Evolutionary conservation across 768 basidiomycete genomes (phyloP).

Genomic region (Collybiopsis confluens): DNA sequence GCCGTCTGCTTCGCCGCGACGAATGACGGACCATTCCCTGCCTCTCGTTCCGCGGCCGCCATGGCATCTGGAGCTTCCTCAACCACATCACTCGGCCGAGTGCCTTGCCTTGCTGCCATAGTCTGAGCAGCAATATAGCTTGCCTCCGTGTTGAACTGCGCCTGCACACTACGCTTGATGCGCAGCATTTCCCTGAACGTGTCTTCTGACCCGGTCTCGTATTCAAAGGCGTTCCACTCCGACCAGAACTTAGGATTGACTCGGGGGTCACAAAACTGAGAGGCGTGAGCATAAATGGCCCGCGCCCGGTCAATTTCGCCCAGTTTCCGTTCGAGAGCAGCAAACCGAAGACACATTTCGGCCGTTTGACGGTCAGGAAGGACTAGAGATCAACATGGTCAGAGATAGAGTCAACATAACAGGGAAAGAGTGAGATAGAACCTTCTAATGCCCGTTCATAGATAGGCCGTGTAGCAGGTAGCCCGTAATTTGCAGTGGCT

Average conservation of each 20-base stretch:
- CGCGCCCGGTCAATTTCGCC: slow-evolving; percentile 98
- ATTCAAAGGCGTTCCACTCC: slow-evolving; percentile 97
- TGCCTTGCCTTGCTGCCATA: slow-evolving; percentile 60
- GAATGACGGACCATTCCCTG: slow-evolving; percentile 56
- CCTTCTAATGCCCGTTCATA: slow-evolving; percentile 92
- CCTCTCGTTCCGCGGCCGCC: slow-evolving; percentile 77
- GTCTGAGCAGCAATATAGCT: slow-evolving; percentile 92
- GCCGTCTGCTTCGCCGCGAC: slow-evolving; percentile 67
- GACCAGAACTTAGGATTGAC: slow-evolving; percentile 90
- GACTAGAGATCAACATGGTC: slow-evolving; percentile 26
- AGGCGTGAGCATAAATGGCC: slow-evolving; percentile 94
- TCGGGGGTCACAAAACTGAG: slow-evolving; percentile 97
- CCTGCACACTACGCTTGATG: slow-evolving; percentile 97
- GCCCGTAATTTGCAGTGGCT: slow-evolving; percentile 90
- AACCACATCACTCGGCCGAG: slow-evolving; percentile 37
- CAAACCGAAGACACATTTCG: slow-evolving; percentile 97
- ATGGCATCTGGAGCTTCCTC: slow-evolving; percentile 65
- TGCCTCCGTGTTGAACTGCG: slow-evolving; percentile 97
- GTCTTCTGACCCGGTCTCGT: slow-evolving; percentile 97
- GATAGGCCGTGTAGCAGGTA: slow-evolving; percentile 93
- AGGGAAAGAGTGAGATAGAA: slow-evolving; percentile 13
- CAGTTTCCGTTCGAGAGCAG: slow-evolving; percentile 91
- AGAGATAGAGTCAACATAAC: not conserved
- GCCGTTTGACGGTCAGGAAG: slow-evolving; percentile 93
- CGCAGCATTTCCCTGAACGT: slow-evolving; percentile 95